These are phyloP conservation scores for Aquilaria yunnanensis DNA, from an alignment of 345 rosid species.

Conservation along the genomic window DNA sequence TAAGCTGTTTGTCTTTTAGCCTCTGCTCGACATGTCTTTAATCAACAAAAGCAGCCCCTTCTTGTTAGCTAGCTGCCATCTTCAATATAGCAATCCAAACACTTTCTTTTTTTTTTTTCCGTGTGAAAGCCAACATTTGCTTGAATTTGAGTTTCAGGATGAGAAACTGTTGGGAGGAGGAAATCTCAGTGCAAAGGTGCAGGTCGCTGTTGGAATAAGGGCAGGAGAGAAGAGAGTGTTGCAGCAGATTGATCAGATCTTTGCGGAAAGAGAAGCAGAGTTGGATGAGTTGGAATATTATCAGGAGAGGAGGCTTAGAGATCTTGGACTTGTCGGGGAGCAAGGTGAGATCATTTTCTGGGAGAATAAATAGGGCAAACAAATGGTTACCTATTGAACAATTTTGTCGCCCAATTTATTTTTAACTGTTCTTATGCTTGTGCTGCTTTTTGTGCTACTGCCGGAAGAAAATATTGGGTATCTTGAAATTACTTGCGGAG, in stretches of 20 bases:
- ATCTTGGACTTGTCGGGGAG: conserved; percentile 88
- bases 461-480: too few relatives aligned
- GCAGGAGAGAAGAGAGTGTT: conserved; percentile 79
- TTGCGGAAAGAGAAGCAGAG: conserved; percentile 61
- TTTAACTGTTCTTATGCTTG: too few relatives aligned
- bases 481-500: too few relatives aligned
- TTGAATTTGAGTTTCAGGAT: conserved; percentile 39
- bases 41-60: too few relatives aligned
- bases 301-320: conserved; percentile 88
- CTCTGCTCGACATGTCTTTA: too few relatives aligned
- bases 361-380: conserved; percentile 47
- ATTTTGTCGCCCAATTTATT: too few relatives aligned
- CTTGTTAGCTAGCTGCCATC: too few relatives aligned
- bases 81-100: too few relatives aligned
- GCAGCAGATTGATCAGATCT: conserved; percentile 62
- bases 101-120: too few relatives aligned
- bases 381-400: too few relatives aligned
- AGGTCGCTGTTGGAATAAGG: conserved; percentile 65
- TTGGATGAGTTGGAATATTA: conserved; percentile 71
- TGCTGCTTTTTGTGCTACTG: too few relatives aligned
- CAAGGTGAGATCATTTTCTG: conserved; percentile 98
- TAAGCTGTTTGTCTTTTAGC: too few relatives aligned
- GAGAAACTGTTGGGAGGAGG: conserved; percentile 50
- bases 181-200: conserved; percentile 35
- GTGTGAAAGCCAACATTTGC: not conserved